Evolutionary conservation across 768 basidiomycete genomes (phyloP), one percentile per base, ranked within the genome.

Genomic region (Trametes gibbosa): DNA sequence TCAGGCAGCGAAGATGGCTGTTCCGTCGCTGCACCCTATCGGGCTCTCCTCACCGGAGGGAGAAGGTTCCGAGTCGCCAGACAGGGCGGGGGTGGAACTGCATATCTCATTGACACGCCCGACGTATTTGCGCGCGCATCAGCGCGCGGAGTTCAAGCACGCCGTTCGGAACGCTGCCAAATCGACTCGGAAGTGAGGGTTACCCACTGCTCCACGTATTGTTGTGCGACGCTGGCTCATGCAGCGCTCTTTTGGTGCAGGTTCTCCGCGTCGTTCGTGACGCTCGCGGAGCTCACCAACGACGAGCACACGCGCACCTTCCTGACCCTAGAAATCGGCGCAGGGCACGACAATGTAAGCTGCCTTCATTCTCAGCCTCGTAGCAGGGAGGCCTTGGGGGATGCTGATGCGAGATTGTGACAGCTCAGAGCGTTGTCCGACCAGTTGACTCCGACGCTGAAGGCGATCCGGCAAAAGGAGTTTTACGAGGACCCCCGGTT

Each of bases 91-190:
- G 3, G 13, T 66, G 17, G 84, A 88, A 62, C 77, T 97, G 34
- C 95, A 97, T 66, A 76, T 98, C 41, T 96, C 94, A 1, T 76
- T 98, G 13, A 89, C 93, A 0, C 82, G 91, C 4, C 92, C 94
- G 10, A 79, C 89, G 27, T 93, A 84, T 67, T 74, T 97, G 29
- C 84, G 89, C 19, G 80, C 86, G 2, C 85, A 94, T 69, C 94
- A 97, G 71, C 77, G 85, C 57, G 85, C 90, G 34, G 86, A 85
- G 3, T 74, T 96, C 39, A 87, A 84, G 63, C 76, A 75, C 29
- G 82, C 83, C 0, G 79, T 94, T 25, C 84, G 78, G 64, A 68
- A 69, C 14, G 67, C 83, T 9, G 84, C 85, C 58, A 79, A 73
- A 57, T 69, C 68, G 3, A 75, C 74, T 64, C 64, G 70, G 49